Evolutionary conservation across 177 flowering plant genomes (phyloP), one percentile per base, ranked within the genome.

Genomic region (Vitis hybrid): DNA sequence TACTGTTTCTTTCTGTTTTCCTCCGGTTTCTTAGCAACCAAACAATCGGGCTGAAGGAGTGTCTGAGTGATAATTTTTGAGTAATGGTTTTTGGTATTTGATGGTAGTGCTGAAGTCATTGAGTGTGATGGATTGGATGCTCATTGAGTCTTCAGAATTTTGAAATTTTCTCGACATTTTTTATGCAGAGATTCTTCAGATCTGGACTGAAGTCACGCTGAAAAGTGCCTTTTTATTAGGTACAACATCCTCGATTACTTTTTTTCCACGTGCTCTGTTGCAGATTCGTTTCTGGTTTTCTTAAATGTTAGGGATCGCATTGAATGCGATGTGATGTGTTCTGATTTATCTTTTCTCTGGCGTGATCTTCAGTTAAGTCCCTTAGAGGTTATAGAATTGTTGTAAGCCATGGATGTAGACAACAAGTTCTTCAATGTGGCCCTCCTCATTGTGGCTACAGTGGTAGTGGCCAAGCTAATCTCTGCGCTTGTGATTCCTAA

Each of bases 391-490:
- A 62, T 15, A 61, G 24, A 14, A 4, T 24, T 28, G 49, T 20
- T 17, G 1, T 18, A 3, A 0, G 11, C 38, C 9, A 54, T 75
- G 79, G 81, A 82, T 38, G 11, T 17, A 58, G 83, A 81, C 38
- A 79, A 58, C 78, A 91, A 89, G 69, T 77, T 83, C 28, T 53
- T 79, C 63, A 90, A 84, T 61, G 80, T 83, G 68, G 90, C 86
- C 1, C 64, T 89, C 38, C 79, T 90, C 58, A 54, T 94, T 2
- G 64, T 88, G 47, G 94, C 88, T 14, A 92, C 98, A 1, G 13
- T 92, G 3, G 68, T 89, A 2, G 82, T 83, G 65, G 95, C 90
- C 66, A 94, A 90, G 82, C 81, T 94, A 7, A 69, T 91, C 17
- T 83, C 92, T 0, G 61, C 74, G 3, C 71, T 92, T 19, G 47